These are phyloP conservation scores for Rhizopus delemar DNA, from an alignment of 371 early-diverging fungal genomes.

Conservation along the genomic window DNA sequence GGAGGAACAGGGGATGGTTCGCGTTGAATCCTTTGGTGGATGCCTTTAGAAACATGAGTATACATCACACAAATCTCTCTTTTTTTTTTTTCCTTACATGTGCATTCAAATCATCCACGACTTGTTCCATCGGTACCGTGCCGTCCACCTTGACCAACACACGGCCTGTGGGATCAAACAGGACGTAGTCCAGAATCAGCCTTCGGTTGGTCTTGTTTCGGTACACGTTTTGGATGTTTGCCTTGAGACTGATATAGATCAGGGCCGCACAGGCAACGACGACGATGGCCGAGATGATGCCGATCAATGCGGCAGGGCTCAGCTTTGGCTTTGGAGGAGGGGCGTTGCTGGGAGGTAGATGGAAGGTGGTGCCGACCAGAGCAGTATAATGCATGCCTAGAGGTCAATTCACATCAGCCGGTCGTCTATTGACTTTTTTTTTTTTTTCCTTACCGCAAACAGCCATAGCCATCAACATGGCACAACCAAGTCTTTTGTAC, in stretches of 20 bases:
- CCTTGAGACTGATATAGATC: conserved; percentile 29
- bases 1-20: conserved; percentile 34
- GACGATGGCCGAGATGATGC: conserved; percentile 41
- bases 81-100: conserved; percentile 12
- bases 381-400: conserved; percentile 54
- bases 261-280: conserved; percentile 36
- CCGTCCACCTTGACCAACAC: conserved; percentile 49
- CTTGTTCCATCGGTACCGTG: conserved; percentile 38
- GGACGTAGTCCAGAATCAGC: conserved; percentile 36
- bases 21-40: conserved; percentile 14
- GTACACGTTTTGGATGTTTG: conserved; percentile 9
- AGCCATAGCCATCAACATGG: conserved; percentile 48
- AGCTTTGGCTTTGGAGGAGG: conserved; percentile 35
- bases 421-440: background rate
- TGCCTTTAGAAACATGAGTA: conserved; percentile 4
- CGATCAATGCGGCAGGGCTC: conserved; percentile 37
- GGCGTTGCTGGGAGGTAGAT: conserved; percentile 12
- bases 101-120: conserved; percentile 24
- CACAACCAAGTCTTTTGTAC: conserved; percentile 52
- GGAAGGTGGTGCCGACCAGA: conserved; percentile 44
- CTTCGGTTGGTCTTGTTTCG: conserved; percentile 24
- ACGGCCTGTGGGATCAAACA: conserved; percentile 37
- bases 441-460: conserved; percentile 39
- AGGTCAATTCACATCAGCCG: background rate
- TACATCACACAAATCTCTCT: background rate